phyloP scores from a whole-genome alignment of 306 rosid species.

The Vigna angularis region DNA sequence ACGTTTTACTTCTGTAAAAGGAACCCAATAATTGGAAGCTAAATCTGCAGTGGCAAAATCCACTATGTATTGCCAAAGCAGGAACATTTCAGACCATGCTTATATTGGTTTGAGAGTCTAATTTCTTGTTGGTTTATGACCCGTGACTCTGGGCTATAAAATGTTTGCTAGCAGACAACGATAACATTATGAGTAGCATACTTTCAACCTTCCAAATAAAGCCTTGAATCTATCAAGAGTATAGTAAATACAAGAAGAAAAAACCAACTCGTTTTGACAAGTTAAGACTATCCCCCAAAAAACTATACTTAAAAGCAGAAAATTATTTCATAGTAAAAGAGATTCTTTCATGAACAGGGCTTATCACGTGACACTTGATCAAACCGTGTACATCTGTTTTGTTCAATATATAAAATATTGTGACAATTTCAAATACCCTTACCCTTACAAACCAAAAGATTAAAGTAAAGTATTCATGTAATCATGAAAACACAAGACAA shows the following conservation, averaged over 20 bases:
- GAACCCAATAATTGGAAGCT: slow-evolving; percentile 39
- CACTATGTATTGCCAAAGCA: slow-evolving; percentile 17
- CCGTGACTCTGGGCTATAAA: slow-evolving; percentile 52
- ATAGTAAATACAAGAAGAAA: slow-evolving; percentile 41
- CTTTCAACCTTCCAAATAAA: slow-evolving; percentile 45
- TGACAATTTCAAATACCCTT: slow-evolving; percentile 12
- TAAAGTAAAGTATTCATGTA: slow-evolving; percentile 6
- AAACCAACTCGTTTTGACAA: slow-evolving; percentile 45
- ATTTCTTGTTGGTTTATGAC: slow-evolving; percentile 32
- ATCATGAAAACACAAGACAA: slow-evolving; percentile 34
- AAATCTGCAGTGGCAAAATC: slow-evolving; percentile 21
- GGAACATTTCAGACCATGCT: slow-evolving; percentile 16
- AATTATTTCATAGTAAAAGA: slow-evolving; percentile 5
- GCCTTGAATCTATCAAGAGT: slow-evolving; percentile 38
- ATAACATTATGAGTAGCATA: slow-evolving; percentile 44
- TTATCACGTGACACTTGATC: slow-evolving; percentile 45
- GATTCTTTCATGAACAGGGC: slow-evolving; percentile 32
- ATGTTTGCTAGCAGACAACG: slow-evolving; percentile 44
- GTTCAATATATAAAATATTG: slow-evolving; percentile 8
- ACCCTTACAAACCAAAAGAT: slow-evolving; percentile 6
- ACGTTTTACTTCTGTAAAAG: slow-evolving; percentile 27
- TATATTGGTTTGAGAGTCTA: slow-evolving; percentile 42
- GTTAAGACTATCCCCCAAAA: slow-evolving; percentile 4
- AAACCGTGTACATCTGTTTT: slow-evolving; percentile 14
- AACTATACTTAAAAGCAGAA: slow-evolving; percentile 3